Conservation (phyloP, 1,284 basidiomycete species). For the Blastosporella zonata region DNA sequence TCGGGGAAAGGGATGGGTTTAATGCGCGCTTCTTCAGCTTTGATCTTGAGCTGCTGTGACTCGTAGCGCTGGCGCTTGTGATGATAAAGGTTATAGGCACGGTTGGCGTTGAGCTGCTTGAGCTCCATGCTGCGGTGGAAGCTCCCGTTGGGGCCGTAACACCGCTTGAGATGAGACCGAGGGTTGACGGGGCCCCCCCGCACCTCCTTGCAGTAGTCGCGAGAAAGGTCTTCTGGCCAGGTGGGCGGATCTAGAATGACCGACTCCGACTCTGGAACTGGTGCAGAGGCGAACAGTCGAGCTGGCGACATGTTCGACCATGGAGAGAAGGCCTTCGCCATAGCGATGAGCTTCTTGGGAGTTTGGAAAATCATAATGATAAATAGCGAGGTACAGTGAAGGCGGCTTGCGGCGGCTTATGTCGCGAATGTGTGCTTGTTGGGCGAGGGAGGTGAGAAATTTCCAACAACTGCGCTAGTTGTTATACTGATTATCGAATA, state of each 20-base stretch:
- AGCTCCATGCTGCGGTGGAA: slow-evolving; percentile 9
- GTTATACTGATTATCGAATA: background rate
- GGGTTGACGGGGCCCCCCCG: slow-evolving; percentile 2
- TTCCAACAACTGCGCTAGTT: background rate
- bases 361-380: slow-evolving; percentile 9
- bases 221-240: slow-evolving; percentile 7
- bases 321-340: slow-evolving; percentile 8
- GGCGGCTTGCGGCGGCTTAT: slow-evolving; percentile 3
- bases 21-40: background rate
- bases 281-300: slow-evolving; percentile 9
- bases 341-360: slow-evolving; percentile 12
- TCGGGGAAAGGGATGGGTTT: slow-evolving; percentile 1
- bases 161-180: background rate
- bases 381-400: background rate
- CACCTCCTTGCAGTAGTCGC: slow-evolving; percentile 5
- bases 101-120: slow-evolving; percentile 1
- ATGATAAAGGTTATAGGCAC: slow-evolving; percentile 1
- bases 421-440: background rate
- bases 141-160: slow-evolving; percentile 10
- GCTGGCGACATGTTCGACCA: slow-evolving; percentile 12
- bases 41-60: slow-evolving; percentile 3
- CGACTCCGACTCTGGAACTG: background rate
- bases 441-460: background rate
- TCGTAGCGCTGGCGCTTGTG: slow-evolving; percentile 8
- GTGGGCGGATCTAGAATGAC: slow-evolving; percentile 6